Base-by-base conservation (phyloP, 495 filamentous ascomycete genomes). In the Xylaria venustula region DNA sequence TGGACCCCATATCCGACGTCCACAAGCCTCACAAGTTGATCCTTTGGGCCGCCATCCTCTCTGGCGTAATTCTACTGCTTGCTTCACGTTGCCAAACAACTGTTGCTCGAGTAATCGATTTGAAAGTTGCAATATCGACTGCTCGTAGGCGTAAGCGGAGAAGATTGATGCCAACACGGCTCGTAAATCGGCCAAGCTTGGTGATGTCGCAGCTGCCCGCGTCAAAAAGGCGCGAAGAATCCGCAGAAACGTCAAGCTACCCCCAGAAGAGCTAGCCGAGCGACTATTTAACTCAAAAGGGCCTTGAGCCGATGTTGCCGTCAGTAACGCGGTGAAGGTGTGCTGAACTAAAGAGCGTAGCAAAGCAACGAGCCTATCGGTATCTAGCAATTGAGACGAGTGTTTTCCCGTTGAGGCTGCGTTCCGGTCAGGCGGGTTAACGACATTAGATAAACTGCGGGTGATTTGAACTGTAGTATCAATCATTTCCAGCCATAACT, bases 101-200 rank as follows among this genome's bases (percentile, higher is more conserved):
- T 96, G 91, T 62, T 92, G 88, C 59, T 97, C 93, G 1, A 98
- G 79, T 61, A 98, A 84, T 17, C 85, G 83, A 72, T 92, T 93
- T 11, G 95, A 90, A 14, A 98, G 85, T 2, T 84, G 80, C 19
- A 98, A 81, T 12, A 98, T 88, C 3, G 89, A 90, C 66, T 90
- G 88, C 71, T 98, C 95, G 70, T 97, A 97, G 0, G 91, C 86
- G 67, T 98, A 98, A 0, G 95, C 93, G 1, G 93, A 87, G 73
- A 98, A 98, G 46, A 98, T 92, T 7, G 90, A 91, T 1, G 85
- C 79, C 2, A 98, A 82, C 1, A 97, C 92, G 42, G 85, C 81
- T 23, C 95, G 88, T 12, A 98, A 80, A 67, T 98, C 92, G 4
- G 90, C 87, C 0, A 98, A 83, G 25, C 89, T 93, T 0, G 94